A percentile compares a stretch with the other conserved stretches of the same genome.
Conservation (phyloP, 2,329 filamentous ascomycete genomes). For the Colletotrichum viniferum region DNA sequence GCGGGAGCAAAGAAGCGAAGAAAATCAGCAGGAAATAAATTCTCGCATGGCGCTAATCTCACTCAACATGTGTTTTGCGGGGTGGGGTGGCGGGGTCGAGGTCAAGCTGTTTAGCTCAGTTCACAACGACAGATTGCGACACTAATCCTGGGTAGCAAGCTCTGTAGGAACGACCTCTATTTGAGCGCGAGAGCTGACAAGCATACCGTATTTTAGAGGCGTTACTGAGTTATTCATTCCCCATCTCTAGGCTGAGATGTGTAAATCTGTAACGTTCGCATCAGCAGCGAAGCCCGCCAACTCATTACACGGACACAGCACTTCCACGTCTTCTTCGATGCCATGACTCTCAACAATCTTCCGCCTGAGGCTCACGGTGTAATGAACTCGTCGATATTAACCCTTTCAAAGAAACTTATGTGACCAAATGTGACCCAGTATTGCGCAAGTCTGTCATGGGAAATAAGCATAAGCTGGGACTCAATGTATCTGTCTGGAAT, state of each 20-base stretch:
- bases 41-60: neutral
- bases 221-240: neutral
- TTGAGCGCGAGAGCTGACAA: neutral
- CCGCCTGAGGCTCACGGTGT: conserved; percentile 21
- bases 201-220: neutral
- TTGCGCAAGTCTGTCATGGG: conserved; percentile 77
- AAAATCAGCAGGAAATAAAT: neutral
- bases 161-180: neutral
- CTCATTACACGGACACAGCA: neutral
- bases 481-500: conserved; percentile 74
- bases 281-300: neutral
- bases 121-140: neutral
- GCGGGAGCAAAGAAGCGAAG: neutral
- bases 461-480: conserved; percentile 79
- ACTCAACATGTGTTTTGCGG: neutral
- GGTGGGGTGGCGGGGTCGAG: neutral
- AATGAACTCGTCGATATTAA: conserved; percentile 61
- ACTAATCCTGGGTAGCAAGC: neutral
- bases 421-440: conserved; percentile 74
- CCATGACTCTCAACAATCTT: neutral
- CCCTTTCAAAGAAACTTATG: conserved; percentile 65
- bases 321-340: neutral
- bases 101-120: neutral
- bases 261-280: neutral
- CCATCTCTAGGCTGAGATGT: neutral